A percentile compares a stretch with the other conserved stretches of the same genome.
Evolutionary conservation across 208 protist genomes (phyloP).

Genomic region (Endotrypanum monterogeii): DNA sequence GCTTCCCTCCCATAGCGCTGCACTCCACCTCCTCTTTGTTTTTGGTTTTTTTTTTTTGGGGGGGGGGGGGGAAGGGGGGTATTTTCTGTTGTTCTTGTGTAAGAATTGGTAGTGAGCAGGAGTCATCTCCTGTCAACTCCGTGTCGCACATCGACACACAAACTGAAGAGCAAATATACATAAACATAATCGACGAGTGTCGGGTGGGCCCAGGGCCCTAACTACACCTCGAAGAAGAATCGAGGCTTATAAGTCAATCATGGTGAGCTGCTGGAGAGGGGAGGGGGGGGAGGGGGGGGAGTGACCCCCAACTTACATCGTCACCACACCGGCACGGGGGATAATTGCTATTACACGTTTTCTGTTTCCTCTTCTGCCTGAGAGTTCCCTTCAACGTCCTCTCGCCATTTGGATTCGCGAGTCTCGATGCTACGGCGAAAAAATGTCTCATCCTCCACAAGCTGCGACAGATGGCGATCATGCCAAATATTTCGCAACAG

Average conservation of each 20-base stretch:
- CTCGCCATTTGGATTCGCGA: slow-evolving; percentile 2
- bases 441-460: slow-evolving; percentile 18
- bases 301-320: not conserved
- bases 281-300: not conserved
- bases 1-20: too few species aligned
- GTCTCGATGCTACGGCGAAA: slow-evolving; percentile 19
- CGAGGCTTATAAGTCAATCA: too few species aligned
- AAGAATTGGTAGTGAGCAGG: too few species aligned
- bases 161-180: not conserved
- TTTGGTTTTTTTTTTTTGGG: too few species aligned
- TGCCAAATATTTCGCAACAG: slow-evolving; percentile 5
- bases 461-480: not conserved
- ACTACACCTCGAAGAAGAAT: not conserved
- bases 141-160: not conserved
- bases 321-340: not conserved
- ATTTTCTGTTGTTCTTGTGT: too few species aligned
- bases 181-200: not conserved
- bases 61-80: too few species aligned
- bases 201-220: too few species aligned
- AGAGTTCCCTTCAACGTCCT: not conserved
- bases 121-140: too few species aligned
- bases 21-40: too few species aligned
- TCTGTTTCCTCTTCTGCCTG: not conserved
- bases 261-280: too few species aligned
- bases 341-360: not conserved